A percentile compares a stretch with the other conserved stretches of the same genome.
phyloP scores from a whole-genome alignment of 495 filamentous ascomycete species.

The Staphylotrichum tortipilum region DNA sequence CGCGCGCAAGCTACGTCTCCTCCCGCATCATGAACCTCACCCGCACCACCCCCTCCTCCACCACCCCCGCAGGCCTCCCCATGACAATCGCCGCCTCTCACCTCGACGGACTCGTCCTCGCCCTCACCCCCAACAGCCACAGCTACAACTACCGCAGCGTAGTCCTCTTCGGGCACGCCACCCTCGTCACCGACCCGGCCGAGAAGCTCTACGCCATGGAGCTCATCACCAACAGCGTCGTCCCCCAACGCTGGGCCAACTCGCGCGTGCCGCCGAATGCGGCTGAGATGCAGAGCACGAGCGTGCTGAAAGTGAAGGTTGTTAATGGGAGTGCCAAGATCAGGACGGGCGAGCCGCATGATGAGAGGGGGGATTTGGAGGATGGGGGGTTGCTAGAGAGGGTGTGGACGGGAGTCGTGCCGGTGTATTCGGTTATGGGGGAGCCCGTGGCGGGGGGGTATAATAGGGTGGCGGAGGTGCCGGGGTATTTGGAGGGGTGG shows the following conservation, averaged over 20 bases:
- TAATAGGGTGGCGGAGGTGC: constrained; percentile 52
- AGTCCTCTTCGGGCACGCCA: constrained; percentile 66
- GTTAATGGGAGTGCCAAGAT: constrained; percentile 72
- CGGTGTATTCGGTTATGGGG: constrained; percentile 56
- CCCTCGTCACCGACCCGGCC: constrained; percentile 51
- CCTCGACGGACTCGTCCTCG: constrained; percentile 66
- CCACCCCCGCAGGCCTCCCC: constrained; percentile 41
- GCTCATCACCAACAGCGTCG: constrained; percentile 67
- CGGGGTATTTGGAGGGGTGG: constrained; percentile 55
- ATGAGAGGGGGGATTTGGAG: constrained; percentile 60
- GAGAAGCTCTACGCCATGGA: constrained; percentile 83
- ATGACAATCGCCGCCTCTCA: constrained; percentile 55
- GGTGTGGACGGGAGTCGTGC: constrained; percentile 82
- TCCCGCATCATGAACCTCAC: constrained; percentile 67
- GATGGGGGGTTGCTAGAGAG: constrained; percentile 49
- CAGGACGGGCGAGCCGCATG: constrained; percentile 56
- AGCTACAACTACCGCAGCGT: constrained; percentile 87
- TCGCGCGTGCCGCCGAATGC: constrained; percentile 63
- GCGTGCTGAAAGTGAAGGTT: constrained; percentile 62
- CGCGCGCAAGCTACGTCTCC: constrained; percentile 52
- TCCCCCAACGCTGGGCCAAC: constrained; percentile 59
- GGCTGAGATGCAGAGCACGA: constrained; percentile 70
- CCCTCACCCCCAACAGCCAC: constrained; percentile 70
- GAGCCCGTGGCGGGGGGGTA: constrained; percentile 57
- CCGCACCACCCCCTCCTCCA: constrained; percentile 29